Base-by-base conservation (phyloP, 2,329 filamentous ascomycete genomes). In the Stachybotrys echinatus region DNA sequence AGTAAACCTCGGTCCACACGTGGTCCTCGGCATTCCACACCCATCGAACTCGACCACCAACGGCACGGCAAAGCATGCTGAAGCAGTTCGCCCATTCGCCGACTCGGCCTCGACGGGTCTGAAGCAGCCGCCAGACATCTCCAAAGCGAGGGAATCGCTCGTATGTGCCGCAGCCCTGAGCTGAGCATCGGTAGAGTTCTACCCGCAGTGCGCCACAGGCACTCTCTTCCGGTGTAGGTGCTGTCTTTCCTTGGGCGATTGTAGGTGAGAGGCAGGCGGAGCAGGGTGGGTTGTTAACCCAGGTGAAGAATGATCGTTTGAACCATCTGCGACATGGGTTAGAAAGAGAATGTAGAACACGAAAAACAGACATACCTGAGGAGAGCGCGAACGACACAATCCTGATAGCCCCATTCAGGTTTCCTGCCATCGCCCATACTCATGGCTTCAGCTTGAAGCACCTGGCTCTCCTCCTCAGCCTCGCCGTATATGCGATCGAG, bases 21-120 rank as follows among this genome's bases (percentile, higher is more conserved):
- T 96, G 89, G 66, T 97, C 94, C 69, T 97, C 94, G 23, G 88
- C 87, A 60, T 97, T 97, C 94, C 94, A 99, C 12, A 99, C 88
- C 94, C 94, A 99, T 62, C 94, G 84, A 21, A 96, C 91, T 53
- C 92, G 83, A 52, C 88, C 89, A 46, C 92, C 92, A 14, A 97
- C 84, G 5, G 94, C 94, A 52, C 92, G 84, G 75, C 92, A 97
- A 48, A 99, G 80, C 94, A 97, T 97, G 72, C 87, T 92, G 73
- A 99, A 99, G 77, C 92, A 96, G 72, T 96, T 97, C 57, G 90
- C 91, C 91, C 94, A 97, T 73, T 99, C 94, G 54, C 94, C 94
- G 53, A 87, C 87, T 58, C 94, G 85, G 34, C 94, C 94, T 58
- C 88, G 81, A 58, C 89, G 79, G 23, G 90, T 95, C 67, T 96